Evolutionary conservation across 257 asterid species (phyloP).

Genomic region (Cordia subcordata): DNA sequence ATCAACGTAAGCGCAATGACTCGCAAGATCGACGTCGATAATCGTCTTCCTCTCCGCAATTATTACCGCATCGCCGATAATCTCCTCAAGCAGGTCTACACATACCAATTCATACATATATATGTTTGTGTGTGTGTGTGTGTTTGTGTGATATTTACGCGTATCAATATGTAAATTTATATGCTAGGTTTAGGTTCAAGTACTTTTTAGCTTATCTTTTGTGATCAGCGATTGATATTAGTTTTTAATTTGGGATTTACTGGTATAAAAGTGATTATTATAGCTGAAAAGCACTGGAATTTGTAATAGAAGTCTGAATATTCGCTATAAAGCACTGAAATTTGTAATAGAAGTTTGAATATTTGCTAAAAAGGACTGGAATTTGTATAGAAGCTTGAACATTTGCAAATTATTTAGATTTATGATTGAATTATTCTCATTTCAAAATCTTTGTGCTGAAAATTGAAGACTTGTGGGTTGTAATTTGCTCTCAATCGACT

Average conservation of each 20-base stretch:
- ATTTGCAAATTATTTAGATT: not conserved
- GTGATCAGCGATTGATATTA: not conserved
- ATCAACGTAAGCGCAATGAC: slow-evolving; percentile 41
- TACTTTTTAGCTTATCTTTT: no score
- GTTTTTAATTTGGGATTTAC: not conserved
- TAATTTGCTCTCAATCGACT: slow-evolving; percentile 4
- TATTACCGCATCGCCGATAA: slow-evolving; percentile 85
- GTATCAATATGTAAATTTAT: no score
- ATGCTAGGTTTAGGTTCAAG: no score
- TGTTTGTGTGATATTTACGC: no score
- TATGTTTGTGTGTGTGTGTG: not conserved
- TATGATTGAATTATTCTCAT: not conserved
- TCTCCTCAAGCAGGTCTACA: slow-evolving; percentile 79
- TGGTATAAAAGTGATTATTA: not conserved
- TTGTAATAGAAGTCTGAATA: not conserved
- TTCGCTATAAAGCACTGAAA: no score
- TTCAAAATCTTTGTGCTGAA: not conserved
- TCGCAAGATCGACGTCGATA: slow-evolving; percentile 59
- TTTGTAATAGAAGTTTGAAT: not conserved
- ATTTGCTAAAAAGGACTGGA: slow-evolving; percentile 1
- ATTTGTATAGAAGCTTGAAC: no score
- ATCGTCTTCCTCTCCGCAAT: slow-evolving; percentile 73
- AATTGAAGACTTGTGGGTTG: not conserved
- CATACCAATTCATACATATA: no score
- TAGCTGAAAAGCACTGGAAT: not conserved